Base-by-base conservation (phyloP, 352 stramenopile species). In the Phytophthora gonapodyides region DNA sequence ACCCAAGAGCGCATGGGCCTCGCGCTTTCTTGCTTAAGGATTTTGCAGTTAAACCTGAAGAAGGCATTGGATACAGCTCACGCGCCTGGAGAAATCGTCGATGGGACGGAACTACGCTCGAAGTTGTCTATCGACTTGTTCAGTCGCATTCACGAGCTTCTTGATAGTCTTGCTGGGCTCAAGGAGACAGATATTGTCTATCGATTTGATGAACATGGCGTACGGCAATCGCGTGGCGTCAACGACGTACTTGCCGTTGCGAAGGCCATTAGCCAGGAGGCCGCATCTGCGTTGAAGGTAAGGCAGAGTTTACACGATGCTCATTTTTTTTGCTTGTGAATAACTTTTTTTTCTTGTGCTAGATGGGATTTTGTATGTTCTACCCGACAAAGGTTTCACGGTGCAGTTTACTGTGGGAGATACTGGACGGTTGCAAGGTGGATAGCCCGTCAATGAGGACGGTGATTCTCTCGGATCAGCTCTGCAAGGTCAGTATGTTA, bases 361-460 rank as follows among this genome's bases (percentile, higher is more conserved):
- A 87, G 78, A 69, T 84, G 45, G 78, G 79, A 12, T 88, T 88
- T 42, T 44, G 38, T 12, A 35, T 56, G 15, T 88, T 88, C 57
- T 87, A 86, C 40, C 75, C 75, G 0, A 45, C 67, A 31, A 43
- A 24, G 36, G 3, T 13, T 8, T 35, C 64, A 15, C 49, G 51
- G 33, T 57, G 43, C 44, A 55, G 38, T 12, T 37, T 73, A 57
- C 15, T 75, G 4, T 64, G 67, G 52, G 42, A 71, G 8, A 51
- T 75, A 44, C 19, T 65, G 5, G 24, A 57, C 16, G 57, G 64
- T 41, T 60, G 47, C 42, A 61, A 61, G 41, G 10, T 51, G 1
- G 12, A 57, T 2, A 15, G 30, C 3, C 57, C 42, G 19, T 69
- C 67, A 12, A 69, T 69, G 61, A 61, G 67, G 46, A 75, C 62